Evolutionary conservation across 1,284 basidiomycete genomes (phyloP).

Genomic region (Fomitopsis pinicola): DNA sequence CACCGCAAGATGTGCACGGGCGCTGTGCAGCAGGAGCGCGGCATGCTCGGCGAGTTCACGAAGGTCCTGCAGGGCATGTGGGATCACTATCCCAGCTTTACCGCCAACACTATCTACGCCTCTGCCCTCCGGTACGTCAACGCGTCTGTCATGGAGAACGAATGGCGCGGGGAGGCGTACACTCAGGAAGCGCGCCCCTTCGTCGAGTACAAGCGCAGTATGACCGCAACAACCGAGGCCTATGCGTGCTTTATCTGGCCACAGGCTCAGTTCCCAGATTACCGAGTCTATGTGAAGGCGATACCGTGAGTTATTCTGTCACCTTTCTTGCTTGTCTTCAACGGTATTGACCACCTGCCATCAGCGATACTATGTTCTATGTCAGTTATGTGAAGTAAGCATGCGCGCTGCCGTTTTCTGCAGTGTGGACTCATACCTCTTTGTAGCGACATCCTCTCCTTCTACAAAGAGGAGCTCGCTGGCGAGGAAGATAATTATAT

Average conservation of each 20-base stretch:
- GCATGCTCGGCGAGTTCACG: conserved; percentile 12
- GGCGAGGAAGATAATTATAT: conserved; percentile 12
- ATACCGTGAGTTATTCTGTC: conserved; percentile 11
- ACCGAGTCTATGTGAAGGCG: conserved; percentile 8
- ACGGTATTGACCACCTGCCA: background rate
- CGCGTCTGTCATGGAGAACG: conserved; percentile 14
- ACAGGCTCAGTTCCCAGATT: conserved; percentile 11
- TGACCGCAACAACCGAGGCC: conserved; percentile 12
- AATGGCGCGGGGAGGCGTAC: conserved; percentile 4
- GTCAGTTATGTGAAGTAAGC: conserved; percentile 12
- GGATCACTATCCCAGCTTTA: conserved; percentile 12
- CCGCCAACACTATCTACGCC: conserved; percentile 11
- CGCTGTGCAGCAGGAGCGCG: conserved; percentile 10
- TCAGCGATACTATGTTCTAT: conserved; percentile 14
- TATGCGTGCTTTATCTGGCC: conserved; percentile 17
- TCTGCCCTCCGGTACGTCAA: conserved; percentile 14
- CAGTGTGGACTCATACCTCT: background rate
- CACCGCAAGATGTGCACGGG: conserved; percentile 10
- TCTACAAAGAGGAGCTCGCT: conserved; percentile 15
- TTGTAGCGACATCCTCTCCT: conserved; percentile 13
- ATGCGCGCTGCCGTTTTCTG: too few species aligned
- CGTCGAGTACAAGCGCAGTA: conserved; percentile 10
- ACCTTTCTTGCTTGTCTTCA: background rate
- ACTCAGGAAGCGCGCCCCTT: conserved; percentile 5
- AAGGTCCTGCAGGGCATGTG: conserved; percentile 9